phyloP scores from a whole-genome alignment of 768 basidiomycete species.

The Leucocoprinus leucothites region DNA sequence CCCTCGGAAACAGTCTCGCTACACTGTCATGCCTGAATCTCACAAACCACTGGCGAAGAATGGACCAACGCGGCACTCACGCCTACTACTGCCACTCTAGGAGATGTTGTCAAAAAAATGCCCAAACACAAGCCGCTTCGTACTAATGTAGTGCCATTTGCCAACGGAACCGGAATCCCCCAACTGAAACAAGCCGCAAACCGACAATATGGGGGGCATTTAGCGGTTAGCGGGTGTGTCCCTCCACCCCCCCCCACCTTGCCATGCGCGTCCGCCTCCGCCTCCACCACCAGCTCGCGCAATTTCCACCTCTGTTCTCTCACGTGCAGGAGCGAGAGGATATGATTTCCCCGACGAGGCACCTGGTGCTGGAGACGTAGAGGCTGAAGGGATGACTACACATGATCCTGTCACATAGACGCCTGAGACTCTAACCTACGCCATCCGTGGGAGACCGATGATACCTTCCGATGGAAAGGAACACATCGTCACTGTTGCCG shows the following conservation, averaged over 20 bases:
- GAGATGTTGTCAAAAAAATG: conserved; percentile 29
- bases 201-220: not conserved
- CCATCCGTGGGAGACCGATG: conserved; percentile 47
- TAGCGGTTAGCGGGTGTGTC: no score
- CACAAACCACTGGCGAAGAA: conserved; percentile 58
- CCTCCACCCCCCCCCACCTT: no score
- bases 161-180: no score
- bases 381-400: conserved; percentile 15
- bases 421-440: conserved; percentile 48
- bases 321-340: not conserved
- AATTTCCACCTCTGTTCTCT: no score
- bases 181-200: no score
- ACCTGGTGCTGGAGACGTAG: no score
- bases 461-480: conserved; percentile 53
- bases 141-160: conserved; percentile 18
- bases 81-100: conserved; percentile 46
- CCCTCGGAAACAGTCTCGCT: conserved; percentile 42
- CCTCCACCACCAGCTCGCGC: no score
- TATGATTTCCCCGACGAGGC: no score
- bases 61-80: conserved; percentile 50
- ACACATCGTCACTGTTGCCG: conserved; percentile 54
- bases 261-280: no score
- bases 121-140: conserved; percentile 30
- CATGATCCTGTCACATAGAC: conserved; percentile 47
- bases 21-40: conserved; percentile 52